Evolutionary conservation across 2,329 filamentous ascomycete species (phyloP), one percentile per base, ranked within the genome.

Genomic region (Alternaria sp.): DNA sequence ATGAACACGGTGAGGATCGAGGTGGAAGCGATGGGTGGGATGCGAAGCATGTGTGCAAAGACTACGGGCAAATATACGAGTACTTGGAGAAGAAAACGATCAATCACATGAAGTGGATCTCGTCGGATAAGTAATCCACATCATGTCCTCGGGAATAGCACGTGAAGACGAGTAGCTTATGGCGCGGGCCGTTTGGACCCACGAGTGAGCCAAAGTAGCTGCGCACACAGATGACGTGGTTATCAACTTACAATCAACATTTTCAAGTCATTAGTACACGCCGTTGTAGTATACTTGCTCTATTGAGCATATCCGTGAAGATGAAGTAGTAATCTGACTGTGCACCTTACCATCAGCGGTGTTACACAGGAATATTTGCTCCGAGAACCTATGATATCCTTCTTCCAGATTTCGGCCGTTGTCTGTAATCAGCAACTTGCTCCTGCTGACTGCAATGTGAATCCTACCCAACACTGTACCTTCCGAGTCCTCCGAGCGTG

Each of bases 21-120:
- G 74, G 75, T 5, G 75, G 75, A 1, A 76, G 74, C 46, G 75
- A 77, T 60, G 74, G 74, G 1, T 77, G 74, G 73, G 75, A 77
- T 54, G 69, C 71, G 28, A 71, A 65, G 51, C 74, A 77, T 47
- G 70, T 77, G 5, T 77, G 75, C 56, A 75, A 71, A 61, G 65
- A 76, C 53, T 77, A 75, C 57, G 58, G 63, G 4, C 59, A 77
- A 52, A 66, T 76, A n/a, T 69, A 66, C n/a, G 57, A 52, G 14
- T 76, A 75, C 58, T 52, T 77, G 41, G 74, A 76, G 59, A 57
- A 57, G 51, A 60, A 62, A 63, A 68, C 70, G 28, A 64, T 74
- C 24, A 72, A 74, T 46, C 69, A 72, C 46, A 52, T 67, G 30
- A 74, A 73, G 63, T 75, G 73, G 74, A 76, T 77, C 51, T 63